Base-by-base conservation (phyloP, 768 basidiomycete species). In the Holtermannia corniformis region DNA sequence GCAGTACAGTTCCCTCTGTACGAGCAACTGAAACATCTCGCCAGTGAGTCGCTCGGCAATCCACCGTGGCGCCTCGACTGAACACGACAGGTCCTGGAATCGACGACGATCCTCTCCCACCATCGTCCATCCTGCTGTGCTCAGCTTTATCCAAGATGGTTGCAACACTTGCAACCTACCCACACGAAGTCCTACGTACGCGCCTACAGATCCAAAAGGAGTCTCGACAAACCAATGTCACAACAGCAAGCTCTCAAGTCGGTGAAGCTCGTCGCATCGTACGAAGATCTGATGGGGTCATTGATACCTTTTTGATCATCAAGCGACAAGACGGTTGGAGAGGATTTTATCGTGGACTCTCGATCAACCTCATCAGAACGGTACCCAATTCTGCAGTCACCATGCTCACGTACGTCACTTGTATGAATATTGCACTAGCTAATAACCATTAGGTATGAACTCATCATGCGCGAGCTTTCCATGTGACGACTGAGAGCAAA, bases 141-240 rank as follows among this genome's bases (percentile, higher is more conserved):
- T 92, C 89, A 16, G 88, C 87, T n/a, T 74, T 82, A 23, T 85
- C 91, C 20, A 99, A 99, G 72, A 95, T 96, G 87, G 83, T 87
- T 1, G 95, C 95, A 5, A 91, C 90, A 16, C 75, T 96, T 19
- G 86, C 85, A 32, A 97, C 95, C 27, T 99, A 99, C 71, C 95
- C 95, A 1, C 95, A 99, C 74, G 95, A 99, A 73, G 95, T 99
- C 42, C 79, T 99, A 28, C 86, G 95, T n/a, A 97, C 95, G n/a
- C 82, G 93, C 4, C 74, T 97, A 45, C 95, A 99, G 73, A 92
- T 93, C 20, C 70, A 71, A 41, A 68, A 67, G 49, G 44, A 58
- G 41, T 47, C 50, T n/a, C n/a, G n/a, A n/a, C 3, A 14, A 1
- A 21, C 41, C n/a, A n/a, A 19, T 13, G 25, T 25, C 40, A n/a